Conservation (phyloP, 2,329 filamentous ascomycete species). For the Nigrograna mackinnonii region DNA sequence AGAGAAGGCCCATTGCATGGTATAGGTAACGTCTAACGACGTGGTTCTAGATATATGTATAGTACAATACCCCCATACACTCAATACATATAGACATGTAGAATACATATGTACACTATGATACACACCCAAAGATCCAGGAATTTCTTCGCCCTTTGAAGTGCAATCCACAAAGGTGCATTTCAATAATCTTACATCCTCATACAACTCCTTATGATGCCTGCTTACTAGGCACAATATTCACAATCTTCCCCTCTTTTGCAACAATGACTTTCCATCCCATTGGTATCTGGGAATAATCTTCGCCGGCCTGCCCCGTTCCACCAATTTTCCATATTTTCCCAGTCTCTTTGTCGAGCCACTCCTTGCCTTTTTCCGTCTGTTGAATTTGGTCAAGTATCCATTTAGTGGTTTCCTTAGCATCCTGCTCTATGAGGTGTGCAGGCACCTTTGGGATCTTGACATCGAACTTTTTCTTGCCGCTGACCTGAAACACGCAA, state of each 20-base stretch:
- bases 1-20: too few species aligned
- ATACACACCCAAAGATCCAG: too few species aligned
- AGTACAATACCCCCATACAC: too few species aligned
- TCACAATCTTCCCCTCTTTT: slow-evolving; percentile 69
- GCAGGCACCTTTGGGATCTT: slow-evolving; percentile 58
- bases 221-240: slow-evolving; percentile 61
- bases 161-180: too few species aligned
- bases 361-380: slow-evolving; percentile 63
- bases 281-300: slow-evolving; percentile 14
- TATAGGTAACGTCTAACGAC: too few species aligned
- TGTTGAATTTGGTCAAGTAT: slow-evolving; percentile 64
- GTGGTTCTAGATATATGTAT: too few species aligned
- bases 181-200: too few species aligned
- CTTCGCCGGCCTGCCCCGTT: slow-evolving; percentile 7
- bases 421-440: background rate
- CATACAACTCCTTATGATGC: too few species aligned
- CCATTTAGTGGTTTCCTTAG: slow-evolving; percentile 57
- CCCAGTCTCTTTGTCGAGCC: slow-evolving; percentile 52
- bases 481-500: slow-evolving; percentile 78
- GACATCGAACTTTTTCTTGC: slow-evolving; percentile 73
- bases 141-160: too few species aligned
- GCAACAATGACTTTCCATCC: slow-evolving; percentile 65
- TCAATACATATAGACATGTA: too few species aligned
- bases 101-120: too few species aligned
- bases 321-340: slow-evolving; percentile 35